Conservation (phyloP, 2,329 filamentous ascomycete species). For the Botryosphaeria dothidea region DNA sequence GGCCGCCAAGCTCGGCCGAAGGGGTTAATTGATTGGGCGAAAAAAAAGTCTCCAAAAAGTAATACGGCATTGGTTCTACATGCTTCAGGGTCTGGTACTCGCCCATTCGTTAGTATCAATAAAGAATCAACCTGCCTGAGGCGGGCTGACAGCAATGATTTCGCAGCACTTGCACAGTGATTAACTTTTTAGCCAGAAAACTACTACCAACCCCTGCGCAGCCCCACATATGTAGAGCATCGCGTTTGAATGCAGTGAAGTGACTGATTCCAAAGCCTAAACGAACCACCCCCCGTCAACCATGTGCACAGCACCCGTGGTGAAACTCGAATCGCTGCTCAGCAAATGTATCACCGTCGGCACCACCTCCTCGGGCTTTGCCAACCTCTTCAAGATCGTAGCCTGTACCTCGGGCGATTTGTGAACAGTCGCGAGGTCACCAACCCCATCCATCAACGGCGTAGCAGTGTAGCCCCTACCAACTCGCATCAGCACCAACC, state of each 20-base stretch:
- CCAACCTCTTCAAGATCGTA: conserved; percentile 28
- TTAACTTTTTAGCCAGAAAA: too few relatives aligned
- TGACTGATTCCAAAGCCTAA: conserved; percentile 2
- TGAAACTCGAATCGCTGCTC: conserved; percentile 47
- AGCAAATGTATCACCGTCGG: conserved; percentile 49
- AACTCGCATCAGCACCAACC: too few relatives aligned
- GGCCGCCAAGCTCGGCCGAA: neutral
- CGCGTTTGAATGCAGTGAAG: too few relatives aligned
- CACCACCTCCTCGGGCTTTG: conserved; percentile 40
- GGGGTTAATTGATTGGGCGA: neutral
- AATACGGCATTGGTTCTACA: neutral
- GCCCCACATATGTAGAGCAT: too few relatives aligned
- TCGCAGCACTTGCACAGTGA: neutral
- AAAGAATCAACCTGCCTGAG: neutral
- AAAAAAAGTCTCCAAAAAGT: neutral
- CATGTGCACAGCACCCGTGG: conserved; percentile 47
- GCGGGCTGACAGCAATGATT: neutral
- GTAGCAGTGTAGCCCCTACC: neutral
- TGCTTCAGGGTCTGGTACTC: neutral
- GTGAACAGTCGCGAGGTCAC: conserved; percentile 25
- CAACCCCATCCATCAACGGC: conserved; percentile 29
- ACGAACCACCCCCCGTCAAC: conserved; percentile 50
- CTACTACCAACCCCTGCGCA: too few relatives aligned
- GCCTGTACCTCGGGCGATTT: conserved; percentile 25
- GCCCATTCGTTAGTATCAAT: neutral